Conservation (phyloP, 116 monocot genomes). For the Cymodocea nodosa region DNA sequence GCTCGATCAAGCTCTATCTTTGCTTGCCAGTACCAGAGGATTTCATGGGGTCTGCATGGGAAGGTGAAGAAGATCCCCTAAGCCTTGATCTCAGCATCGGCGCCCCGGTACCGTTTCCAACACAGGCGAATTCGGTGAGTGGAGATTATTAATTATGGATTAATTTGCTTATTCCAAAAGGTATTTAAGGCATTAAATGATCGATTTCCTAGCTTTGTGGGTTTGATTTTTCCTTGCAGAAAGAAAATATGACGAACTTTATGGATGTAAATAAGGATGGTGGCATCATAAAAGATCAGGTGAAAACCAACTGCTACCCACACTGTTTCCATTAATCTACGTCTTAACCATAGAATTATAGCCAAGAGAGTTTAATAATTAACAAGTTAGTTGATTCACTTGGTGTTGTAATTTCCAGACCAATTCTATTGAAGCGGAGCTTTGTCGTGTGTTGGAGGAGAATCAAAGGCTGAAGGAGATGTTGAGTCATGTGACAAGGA, state of each 20-base stretch:
- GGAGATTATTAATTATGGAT: too few species aligned
- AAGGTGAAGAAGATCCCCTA: background rate
- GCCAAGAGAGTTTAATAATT: background rate
- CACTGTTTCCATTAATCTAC: too few species aligned
- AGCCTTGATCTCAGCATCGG: slow-evolving; percentile 6
- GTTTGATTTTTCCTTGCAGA: background rate
- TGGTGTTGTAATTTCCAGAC: slow-evolving; percentile 1
- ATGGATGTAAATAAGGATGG: too few species aligned
- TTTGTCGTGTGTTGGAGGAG: slow-evolving; percentile 31
- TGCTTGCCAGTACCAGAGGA: too few species aligned
- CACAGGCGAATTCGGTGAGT: too few species aligned
- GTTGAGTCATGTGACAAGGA: slow-evolving; percentile 15
- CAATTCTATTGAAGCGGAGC: slow-evolving; percentile 13
- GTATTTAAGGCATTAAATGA: slow-evolving; percentile 11
- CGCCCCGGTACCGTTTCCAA: too few species aligned
- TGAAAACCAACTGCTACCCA: too few species aligned
- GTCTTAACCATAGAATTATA: background rate
- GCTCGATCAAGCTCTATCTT: background rate
- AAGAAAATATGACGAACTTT: background rate
- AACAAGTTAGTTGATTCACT: background rate
- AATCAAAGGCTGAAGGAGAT: slow-evolving; percentile 31
- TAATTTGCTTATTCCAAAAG: background rate
- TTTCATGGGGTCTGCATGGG: background rate
- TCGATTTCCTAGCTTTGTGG: background rate
- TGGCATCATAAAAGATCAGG: background rate